These are phyloP conservation scores for Fusarium nematophilum DNA, from an alignment of 2,329 filamentous ascomycete genomes.

Conservation along the genomic window DNA sequence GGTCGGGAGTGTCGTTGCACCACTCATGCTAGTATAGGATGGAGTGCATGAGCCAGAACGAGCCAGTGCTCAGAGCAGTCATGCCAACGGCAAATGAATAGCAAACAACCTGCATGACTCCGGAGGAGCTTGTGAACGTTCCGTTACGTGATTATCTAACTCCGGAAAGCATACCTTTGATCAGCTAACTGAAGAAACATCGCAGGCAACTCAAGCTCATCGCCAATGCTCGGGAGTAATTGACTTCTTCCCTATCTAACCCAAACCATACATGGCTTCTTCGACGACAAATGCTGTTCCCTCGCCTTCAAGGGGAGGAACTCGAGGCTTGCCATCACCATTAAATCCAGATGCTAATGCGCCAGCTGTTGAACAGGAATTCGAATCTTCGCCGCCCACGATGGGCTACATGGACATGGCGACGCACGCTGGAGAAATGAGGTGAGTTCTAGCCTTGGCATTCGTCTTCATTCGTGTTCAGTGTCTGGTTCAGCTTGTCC, in stretches of 20 bases:
- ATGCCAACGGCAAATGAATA: slow-evolving; percentile 9
- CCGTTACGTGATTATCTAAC: neutral
- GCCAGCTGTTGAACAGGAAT: slow-evolving; percentile 59
- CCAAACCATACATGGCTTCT: slow-evolving; percentile 1
- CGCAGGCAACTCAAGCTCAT: neutral
- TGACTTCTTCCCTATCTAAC: neutral
- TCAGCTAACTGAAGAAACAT: slow-evolving; percentile 16
- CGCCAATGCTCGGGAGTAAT: neutral
- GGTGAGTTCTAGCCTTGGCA: slow-evolving; percentile 56
- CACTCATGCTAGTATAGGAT: slow-evolving; percentile 22
- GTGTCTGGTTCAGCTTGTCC: slow-evolving; percentile 1
- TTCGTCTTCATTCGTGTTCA: slow-evolving; percentile 20
- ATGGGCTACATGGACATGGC: slow-evolving; percentile 67
- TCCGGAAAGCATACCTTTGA: too few relatives aligned
- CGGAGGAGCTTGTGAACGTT: neutral
- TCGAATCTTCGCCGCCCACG: slow-evolving; percentile 64
- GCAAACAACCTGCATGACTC: slow-evolving; percentile 18
- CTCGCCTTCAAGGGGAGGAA: slow-evolving; percentile 2
- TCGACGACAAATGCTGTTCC: slow-evolving; percentile 13
- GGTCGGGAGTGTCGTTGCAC: slow-evolving; percentile 31
- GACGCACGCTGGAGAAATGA: slow-evolving; percentile 62
- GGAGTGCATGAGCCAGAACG: slow-evolving; percentile 15
- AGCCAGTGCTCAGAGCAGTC: slow-evolving; percentile 19
- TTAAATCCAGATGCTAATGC: slow-evolving; percentile 35
- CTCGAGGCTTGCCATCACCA: slow-evolving; percentile 11